Evolutionary conservation across 2,329 filamentous ascomycete genomes (phyloP), one percentile per base, ranked within the genome.

Genomic region (Alternaria brassicae): DNA sequence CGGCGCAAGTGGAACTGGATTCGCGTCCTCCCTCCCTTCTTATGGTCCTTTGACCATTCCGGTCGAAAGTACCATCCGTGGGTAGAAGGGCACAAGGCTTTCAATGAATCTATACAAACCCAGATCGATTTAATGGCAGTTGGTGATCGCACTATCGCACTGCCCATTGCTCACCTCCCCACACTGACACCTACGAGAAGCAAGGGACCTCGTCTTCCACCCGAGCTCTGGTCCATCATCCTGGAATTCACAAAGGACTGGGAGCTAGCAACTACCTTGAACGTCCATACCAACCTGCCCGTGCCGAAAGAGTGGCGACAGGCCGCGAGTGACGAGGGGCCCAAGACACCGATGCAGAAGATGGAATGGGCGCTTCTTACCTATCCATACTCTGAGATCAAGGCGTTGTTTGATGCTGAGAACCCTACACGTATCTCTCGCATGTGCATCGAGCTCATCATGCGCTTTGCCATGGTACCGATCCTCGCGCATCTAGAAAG

Each of bases 221-320:
- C 91, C 0, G 94, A 98, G 78, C 85, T 97, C 37, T 97, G 93
- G 92, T 90, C 90, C 30, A 90, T 94, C 57, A 90, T 98, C 47
- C 87, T 97, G 41, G 91, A 96, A 65, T 88, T 89, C 62, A 87
- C 93, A 0, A 88, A 88, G 41, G 94, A 98, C 76, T 98, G 94
- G 94, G 94, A 97, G 78, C 83, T 96, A 19, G 91, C 94, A 9
- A 89, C 89, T 65, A 89, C 91, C 0, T 82, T 97, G 6, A 89
- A 91, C 56, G 86, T 97, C 42, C 94, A 91, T 72, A 92, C 92
- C 1, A 92, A 86, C 55, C 81, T 97, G 6, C 85, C 87, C 1
- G 86, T 89, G 61, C 93, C 94, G 0, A 77, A 82, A 34, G 87
- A 91, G 66, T 96, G 93, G 92, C 84, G 86, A 63, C 80, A 81